phyloP scores from a whole-genome alignment of 2,329 filamentous ascomycete species.

The Colletotrichum gigasporum region DNA sequence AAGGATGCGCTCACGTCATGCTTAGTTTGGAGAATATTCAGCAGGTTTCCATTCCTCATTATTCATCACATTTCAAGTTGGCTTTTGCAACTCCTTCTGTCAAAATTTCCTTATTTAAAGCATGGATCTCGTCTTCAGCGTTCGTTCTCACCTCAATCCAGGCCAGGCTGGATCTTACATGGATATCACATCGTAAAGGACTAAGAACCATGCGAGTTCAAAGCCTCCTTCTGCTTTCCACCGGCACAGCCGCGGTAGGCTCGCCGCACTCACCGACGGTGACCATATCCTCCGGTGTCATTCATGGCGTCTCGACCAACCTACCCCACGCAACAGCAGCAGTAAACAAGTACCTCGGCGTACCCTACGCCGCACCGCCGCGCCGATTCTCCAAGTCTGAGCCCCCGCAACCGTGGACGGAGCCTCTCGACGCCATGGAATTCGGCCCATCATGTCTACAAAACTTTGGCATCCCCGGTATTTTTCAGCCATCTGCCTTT shows the following conservation, averaged over 20 bases:
- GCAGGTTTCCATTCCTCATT: no score
- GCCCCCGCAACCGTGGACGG: background rate
- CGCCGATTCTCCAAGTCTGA: background rate
- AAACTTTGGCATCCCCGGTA: conserved; percentile 17
- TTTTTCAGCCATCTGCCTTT: no score
- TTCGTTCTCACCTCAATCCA: no score
- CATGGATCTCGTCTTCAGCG: no score
- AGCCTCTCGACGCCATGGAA: background rate
- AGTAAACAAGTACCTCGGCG: conserved; percentile 52
- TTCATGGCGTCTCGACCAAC: background rate
- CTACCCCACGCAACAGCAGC: background rate
- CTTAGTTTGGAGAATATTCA: no score
- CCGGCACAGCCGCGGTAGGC: background rate
- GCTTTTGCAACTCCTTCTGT: no score
- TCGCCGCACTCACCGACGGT: background rate
- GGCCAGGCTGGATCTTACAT: no score
- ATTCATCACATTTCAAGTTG: no score
- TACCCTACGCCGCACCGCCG: conserved; percentile 67
- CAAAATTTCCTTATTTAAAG: no score
- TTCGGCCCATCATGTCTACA: conserved; percentile 23
- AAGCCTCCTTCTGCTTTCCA: background rate
- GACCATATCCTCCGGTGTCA: background rate
- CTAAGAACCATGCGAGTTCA: background rate
- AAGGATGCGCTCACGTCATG: background rate
- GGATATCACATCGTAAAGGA: no score